Evolutionary conservation across 2,329 filamentous ascomycete species (phyloP).

Genomic region (Claviceps sp.): DNA sequence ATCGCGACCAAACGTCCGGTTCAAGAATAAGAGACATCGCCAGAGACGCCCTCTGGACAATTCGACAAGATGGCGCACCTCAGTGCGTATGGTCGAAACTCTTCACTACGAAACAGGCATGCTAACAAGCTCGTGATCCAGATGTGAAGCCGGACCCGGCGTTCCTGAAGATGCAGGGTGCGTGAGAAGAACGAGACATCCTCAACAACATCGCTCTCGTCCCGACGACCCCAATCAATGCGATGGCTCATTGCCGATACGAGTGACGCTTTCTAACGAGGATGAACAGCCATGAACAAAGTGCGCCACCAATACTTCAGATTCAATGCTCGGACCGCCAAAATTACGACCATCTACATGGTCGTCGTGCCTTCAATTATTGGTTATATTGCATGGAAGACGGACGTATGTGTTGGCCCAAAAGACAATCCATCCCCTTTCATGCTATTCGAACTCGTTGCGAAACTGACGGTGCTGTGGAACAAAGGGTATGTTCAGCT

Average conservation of each 20-base stretch:
- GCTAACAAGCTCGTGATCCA: constrained; percentile 16
- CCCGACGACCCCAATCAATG: not conserved
- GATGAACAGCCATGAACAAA: constrained; percentile 55
- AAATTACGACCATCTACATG: constrained; percentile 66
- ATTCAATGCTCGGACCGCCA: constrained; percentile 76
- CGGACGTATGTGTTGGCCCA: constrained; percentile 59
- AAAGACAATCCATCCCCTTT: not conserved
- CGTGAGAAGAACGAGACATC: constrained; percentile 11
- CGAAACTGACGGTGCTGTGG: constrained; percentile 10
- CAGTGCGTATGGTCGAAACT: constrained; percentile 14
- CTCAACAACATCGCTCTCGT: not conserved
- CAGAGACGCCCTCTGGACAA: constrained; percentile 12
- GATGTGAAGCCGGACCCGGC: constrained; percentile 30
- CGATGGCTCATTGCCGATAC: not conserved
- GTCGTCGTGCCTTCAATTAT: constrained; percentile 57
- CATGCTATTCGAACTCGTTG: not conserved
- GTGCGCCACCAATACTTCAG: constrained; percentile 92
- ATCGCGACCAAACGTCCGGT: constrained; percentile 10
- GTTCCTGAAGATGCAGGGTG: constrained; percentile 26
- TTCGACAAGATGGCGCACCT: constrained; percentile 25
- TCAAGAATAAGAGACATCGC: constrained; percentile 7
- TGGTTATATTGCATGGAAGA: constrained; percentile 61
- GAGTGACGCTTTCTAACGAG: constrained; percentile 11
- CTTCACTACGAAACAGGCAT: not conserved
- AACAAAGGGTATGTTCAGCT: constrained; percentile 65